Evolutionary conservation across 2,329 filamentous ascomycete genomes (phyloP).

Genomic region (Microsporum ferrugineum): DNA sequence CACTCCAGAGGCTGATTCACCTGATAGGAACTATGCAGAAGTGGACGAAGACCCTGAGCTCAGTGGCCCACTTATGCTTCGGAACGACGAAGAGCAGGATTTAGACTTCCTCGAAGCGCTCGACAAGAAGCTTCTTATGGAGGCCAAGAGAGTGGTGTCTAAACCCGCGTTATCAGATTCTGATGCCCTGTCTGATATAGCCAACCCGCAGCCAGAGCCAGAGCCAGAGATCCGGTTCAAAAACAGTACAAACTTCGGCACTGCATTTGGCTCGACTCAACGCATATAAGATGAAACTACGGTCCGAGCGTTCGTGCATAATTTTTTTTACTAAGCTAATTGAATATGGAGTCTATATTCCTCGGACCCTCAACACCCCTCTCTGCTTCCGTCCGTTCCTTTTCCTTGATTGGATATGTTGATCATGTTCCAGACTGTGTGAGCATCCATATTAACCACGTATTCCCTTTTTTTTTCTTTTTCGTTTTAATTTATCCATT

Average conservation of each 20-base stretch:
- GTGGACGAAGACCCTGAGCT: conserved; percentile 34
- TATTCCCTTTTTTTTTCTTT: not conserved
- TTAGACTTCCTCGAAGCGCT: conserved; percentile 32
- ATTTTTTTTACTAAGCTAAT: no score
- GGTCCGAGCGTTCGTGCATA: not conserved
- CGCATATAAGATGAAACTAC: not conserved
- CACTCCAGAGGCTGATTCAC: conserved; percentile 6
- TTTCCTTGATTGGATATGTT: not conserved
- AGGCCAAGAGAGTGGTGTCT: conserved; percentile 26
- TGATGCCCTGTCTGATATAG: not conserved
- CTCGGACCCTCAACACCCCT: no score
- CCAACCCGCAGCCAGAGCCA: conserved; percentile 20
- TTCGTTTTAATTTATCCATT: not conserved
- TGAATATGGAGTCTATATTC: no score
- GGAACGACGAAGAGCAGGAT: conserved; percentile 32
- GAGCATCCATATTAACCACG: not conserved
- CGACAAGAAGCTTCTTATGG: conserved; percentile 33
- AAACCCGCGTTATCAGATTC: conserved; percentile 16
- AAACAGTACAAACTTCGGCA: conserved; percentile 38
- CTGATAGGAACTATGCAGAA: conserved; percentile 33
- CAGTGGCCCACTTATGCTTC: conserved; percentile 33
- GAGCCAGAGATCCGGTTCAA: conserved; percentile 36
- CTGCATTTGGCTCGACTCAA: conserved; percentile 30
- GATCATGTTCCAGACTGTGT: not conserved
- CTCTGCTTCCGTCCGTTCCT: not conserved